Evolutionary conservation across 352 stramenopile genomes (phyloP).

Genomic region (Phytopythium mirpurense): DNA sequence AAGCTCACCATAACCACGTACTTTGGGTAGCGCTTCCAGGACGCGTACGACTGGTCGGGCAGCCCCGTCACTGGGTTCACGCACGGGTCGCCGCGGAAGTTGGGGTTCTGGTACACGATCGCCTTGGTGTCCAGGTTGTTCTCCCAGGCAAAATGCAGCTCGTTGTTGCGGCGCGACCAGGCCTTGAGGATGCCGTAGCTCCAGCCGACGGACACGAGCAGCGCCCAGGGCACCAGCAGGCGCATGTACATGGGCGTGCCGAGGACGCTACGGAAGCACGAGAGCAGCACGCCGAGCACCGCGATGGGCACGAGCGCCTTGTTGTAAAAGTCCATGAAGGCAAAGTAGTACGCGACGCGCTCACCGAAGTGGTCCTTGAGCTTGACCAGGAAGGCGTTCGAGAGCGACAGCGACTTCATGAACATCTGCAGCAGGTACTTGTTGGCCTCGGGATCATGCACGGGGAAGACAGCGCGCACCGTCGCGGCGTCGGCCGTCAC

Average conservation of each 20-base stretch:
- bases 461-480: conserved; percentile 71
- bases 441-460: conserved; percentile 70
- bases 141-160: conserved; percentile 68
- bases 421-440: conserved; percentile 70
- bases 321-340: conserved; percentile 87
- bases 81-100: conserved; percentile 50
- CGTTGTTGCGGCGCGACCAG: conserved; percentile 70
- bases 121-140: conserved; percentile 61
- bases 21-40: conserved; percentile 72
- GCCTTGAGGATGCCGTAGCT: conserved; percentile 80
- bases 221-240: conserved; percentile 60
- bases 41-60: conserved; percentile 58
- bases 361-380: conserved; percentile 78
- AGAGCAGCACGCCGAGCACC: conserved; percentile 61
- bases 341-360: conserved; percentile 85
- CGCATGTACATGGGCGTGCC: conserved; percentile 81
- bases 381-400: conserved; percentile 48
- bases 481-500: conserved; percentile 47
- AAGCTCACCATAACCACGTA: conserved; percentile 59
- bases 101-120: conserved; percentile 72
- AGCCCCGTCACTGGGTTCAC: conserved; percentile 64
- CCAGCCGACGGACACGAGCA: conserved; percentile 76
- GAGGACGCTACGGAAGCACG: conserved; percentile 52
- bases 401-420: conserved; percentile 68
- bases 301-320: conserved; percentile 76